Conservation (phyloP, 345 rosid species). For the Pelargonium nanum region DNA sequence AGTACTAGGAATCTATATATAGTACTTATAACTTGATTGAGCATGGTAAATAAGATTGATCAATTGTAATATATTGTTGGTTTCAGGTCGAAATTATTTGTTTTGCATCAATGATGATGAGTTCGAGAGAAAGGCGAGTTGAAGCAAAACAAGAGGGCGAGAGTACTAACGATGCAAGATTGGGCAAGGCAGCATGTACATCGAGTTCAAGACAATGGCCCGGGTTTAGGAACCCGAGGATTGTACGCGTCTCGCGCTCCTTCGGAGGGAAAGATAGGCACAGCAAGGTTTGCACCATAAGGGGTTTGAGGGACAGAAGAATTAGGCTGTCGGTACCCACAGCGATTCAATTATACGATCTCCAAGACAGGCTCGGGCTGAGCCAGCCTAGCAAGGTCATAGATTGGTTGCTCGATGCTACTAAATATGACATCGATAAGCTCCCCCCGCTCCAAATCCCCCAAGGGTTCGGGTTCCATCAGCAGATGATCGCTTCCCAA, state of each 20-base stretch:
- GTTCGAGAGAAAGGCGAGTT: conserved; percentile 35
- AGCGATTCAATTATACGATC: conserved; percentile 81
- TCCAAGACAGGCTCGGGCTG: conserved; percentile 78
- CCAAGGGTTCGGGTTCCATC: conserved; percentile 59
- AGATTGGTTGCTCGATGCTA: conserved; percentile 81
- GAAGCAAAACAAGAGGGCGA: conserved; percentile 56
- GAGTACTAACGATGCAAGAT: conserved; percentile 7
- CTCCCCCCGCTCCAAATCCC: conserved; percentile 85
- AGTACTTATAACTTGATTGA: no score
- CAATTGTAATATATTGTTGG: no score
- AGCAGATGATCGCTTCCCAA: conserved; percentile 32
- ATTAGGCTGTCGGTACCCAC: conserved; percentile 92
- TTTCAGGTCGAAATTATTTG: no score
- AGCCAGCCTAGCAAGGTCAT: conserved; percentile 89
- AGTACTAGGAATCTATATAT: no score
- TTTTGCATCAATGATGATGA: conserved; percentile 31
- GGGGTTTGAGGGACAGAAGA: conserved; percentile 80
- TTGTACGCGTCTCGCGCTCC: conserved; percentile 71
- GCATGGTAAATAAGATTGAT: no score
- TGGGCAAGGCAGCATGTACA: conserved; percentile 13
- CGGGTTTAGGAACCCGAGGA: conserved; percentile 81
- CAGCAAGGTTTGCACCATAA: conserved; percentile 84
- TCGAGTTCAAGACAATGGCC: conserved; percentile 76
- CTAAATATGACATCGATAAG: conserved; percentile 66
- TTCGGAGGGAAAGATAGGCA: conserved; percentile 98